Conservation (phyloP, 2,329 filamentous ascomycete species). For the Alternaria consortialis region DNA sequence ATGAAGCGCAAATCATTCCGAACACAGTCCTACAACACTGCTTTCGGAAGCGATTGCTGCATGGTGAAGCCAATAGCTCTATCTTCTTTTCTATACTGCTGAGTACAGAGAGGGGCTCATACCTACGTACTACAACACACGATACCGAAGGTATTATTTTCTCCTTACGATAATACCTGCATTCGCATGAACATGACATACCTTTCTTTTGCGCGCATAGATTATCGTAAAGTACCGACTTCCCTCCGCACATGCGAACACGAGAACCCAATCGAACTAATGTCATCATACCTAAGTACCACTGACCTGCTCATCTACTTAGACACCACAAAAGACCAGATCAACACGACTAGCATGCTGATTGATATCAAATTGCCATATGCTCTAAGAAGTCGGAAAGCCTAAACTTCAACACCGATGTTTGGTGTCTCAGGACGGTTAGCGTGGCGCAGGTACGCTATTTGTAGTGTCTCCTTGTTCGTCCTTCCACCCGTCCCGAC, state of each 20-base stretch:
- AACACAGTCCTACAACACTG: background rate
- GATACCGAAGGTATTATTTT: background rate
- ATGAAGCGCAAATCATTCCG: slow-evolving; percentile 2
- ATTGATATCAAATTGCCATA: slow-evolving; percentile 1
- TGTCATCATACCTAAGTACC: background rate
- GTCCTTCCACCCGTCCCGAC: background rate
- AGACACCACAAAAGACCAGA: background rate
- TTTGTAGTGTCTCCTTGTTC: background rate
- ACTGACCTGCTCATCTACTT: background rate
- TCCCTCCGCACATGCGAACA: background rate
- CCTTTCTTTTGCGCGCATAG: slow-evolving; percentile 7
- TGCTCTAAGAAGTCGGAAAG: background rate
- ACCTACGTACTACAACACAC: background rate
- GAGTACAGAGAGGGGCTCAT: background rate
- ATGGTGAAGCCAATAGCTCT: background rate
- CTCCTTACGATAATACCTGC: background rate
- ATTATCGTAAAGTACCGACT: slow-evolving; percentile 7
- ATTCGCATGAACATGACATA: slow-evolving; percentile 1
- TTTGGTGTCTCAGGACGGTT: background rate
- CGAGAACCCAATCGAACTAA: background rate
- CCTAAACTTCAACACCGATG: slow-evolving; percentile 3
- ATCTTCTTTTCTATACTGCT: background rate
- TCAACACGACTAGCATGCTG: background rate
- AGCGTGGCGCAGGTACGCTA: background rate
- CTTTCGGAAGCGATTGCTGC: background rate